Conservation (phyloP, 225 moss, liverwort and hornwort genomes). For the Sphagnum tenellum region DNA sequence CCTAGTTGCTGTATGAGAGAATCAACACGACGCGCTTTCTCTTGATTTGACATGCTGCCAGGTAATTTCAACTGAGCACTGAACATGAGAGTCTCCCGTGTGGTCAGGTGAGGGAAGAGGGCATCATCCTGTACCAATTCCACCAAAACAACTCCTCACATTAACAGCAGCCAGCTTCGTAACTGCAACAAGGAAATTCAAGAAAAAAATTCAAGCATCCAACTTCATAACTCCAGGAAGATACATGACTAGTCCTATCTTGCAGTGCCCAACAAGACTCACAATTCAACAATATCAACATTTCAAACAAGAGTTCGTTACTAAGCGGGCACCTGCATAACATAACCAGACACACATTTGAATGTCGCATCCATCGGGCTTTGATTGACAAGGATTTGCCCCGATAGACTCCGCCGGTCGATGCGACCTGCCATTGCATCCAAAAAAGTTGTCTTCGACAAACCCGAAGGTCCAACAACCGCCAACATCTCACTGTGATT, state of each 20-base stretch:
- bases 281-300: too few relatives aligned
- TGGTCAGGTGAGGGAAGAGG: slow-evolving; percentile 88
- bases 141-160: too few relatives aligned
- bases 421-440: slow-evolving; percentile 82
- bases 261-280: too few relatives aligned
- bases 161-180: too few relatives aligned
- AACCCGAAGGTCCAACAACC: slow-evolving; percentile 84
- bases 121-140: slow-evolving; percentile 54
- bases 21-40: slow-evolving; percentile 48
- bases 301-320: neutral
- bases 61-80: slow-evolving; percentile 66
- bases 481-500: slow-evolving; percentile 76
- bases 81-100: slow-evolving; percentile 82
- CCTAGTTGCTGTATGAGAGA: slow-evolving; percentile 70
- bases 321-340: slow-evolving; percentile 43
- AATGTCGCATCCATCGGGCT: slow-evolving; percentile 58
- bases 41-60: slow-evolving; percentile 23
- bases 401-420: slow-evolving; percentile 33
- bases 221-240: too few relatives aligned
- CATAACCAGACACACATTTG: slow-evolving; percentile 79
- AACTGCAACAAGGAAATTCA: too few relatives aligned
- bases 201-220: too few relatives aligned
- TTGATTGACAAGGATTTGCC: slow-evolving; percentile 68
- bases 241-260: too few relatives aligned
- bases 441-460: slow-evolving; percentile 78